Base-by-base conservation (phyloP, 1,139 yeast species). In the Hansenula lynferdii region DNA sequence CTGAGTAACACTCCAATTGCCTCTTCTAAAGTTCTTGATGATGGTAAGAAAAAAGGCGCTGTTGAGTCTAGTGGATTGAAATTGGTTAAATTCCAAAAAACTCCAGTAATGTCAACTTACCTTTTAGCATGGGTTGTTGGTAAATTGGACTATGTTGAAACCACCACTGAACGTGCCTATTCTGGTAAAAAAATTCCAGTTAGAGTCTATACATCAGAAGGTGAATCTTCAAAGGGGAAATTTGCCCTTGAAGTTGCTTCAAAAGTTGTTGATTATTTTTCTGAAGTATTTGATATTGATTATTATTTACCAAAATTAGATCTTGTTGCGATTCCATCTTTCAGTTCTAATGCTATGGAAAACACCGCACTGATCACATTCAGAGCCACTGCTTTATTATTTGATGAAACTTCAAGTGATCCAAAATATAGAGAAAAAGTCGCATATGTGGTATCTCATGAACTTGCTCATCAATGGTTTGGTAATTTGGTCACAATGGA, bases 381-480 rank as follows among this genome's bases (percentile, higher is more conserved):
- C 66, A 77, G 95, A 60, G 80, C 83, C 32, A 85, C 84, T 20
- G 95, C 85, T 33, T 61, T 86, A 43, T 69, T 85, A 49, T 78
- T 72, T 53, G 86, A 82, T 47, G 82, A 78, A 45, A 69, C 73
- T 44, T 75, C 79, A 42, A 77, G 87, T 36, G 80, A 82, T 44
- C 76, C 83, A 37, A 68, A 75, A 34, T 80, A 85, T 53, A 79
- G 80, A 62, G 80, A 79, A 56, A 79, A 86, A 51, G 95, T 86
- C 11, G 85, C 92, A 16, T 90, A 86, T 59, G 95, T 86, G 30
- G 87, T 86, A 35, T 86, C 83, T 60, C 96, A 86, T 65, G 96
- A 86, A 64, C 71, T 86, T 57, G 95, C 95, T 20, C 96, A 86
- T 60, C 95, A 86, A 65, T 86, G 96, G 96, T 86, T 86, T 60